Evolutionary conservation across 805 yeast genomes (phyloP).

Genomic region (Pichia scutulata): DNA sequence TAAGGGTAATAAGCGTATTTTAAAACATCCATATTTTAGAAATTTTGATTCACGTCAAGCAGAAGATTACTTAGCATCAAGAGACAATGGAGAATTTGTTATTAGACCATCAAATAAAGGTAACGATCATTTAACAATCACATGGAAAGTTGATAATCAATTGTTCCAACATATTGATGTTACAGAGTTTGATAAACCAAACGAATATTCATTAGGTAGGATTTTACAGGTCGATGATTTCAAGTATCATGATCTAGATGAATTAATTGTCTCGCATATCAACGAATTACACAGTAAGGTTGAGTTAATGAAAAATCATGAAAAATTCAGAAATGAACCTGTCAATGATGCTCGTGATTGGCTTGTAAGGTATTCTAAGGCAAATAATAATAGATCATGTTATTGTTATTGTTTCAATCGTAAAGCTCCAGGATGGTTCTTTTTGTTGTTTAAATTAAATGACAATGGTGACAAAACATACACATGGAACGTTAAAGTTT

Average conservation of each 20-base stretch:
- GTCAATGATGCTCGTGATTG: conserved; percentile 74
- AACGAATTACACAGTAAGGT: conserved; percentile 77
- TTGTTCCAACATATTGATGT: conserved; percentile 89
- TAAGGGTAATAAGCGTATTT: conserved; percentile 62
- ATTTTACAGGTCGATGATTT: conserved; percentile 55
- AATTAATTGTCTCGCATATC: conserved; percentile 79
- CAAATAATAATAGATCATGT: conserved; percentile 83
- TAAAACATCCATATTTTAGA: conserved; percentile 87
- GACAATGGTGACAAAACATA: conserved; percentile 53
- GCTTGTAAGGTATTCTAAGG: conserved; percentile 82
- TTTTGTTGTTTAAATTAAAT: conserved; percentile 76
- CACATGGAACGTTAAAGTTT: conserved; percentile 88
- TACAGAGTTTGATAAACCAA: conserved; percentile 61
- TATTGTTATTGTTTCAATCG: conserved; percentile 89
- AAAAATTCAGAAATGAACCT: conserved; percentile 80
- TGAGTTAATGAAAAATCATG: conserved; percentile 76
- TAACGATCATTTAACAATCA: conserved; percentile 76
- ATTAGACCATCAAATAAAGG: conserved; percentile 94
- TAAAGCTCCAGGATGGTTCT: conserved; percentile 90
- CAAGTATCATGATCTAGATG: conserved; percentile 83
- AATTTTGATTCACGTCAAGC: conserved; percentile 83
- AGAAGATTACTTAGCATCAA: conserved; percentile 84
- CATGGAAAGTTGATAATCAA: conserved; percentile 93
- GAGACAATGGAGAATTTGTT: conserved; percentile 84
- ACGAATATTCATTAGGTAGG: conserved; percentile 54